These are phyloP conservation scores for Bertia moriformis DNA, from an alignment of 2,329 filamentous ascomycete genomes.

Conservation along the genomic window DNA sequence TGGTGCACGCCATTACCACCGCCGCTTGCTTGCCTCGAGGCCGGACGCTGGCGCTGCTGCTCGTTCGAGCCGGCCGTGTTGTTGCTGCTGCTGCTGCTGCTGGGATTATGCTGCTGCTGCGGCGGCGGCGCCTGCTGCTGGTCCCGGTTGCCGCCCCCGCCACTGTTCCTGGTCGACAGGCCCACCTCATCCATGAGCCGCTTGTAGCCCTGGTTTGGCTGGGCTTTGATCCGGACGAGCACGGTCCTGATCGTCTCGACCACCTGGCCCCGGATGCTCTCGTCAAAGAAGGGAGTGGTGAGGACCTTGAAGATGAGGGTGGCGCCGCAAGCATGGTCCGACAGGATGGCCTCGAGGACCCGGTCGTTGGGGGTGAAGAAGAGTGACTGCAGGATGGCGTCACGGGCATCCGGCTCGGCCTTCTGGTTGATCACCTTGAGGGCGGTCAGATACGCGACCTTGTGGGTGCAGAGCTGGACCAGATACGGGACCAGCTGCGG, in stretches of 20 bases:
- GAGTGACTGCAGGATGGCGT: constrained; percentile 74
- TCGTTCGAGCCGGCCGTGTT: constrained; percentile 7
- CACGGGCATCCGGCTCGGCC: constrained; percentile 79
- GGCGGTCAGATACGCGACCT: constrained; percentile 92
- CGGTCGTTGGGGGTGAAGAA: constrained; percentile 86
- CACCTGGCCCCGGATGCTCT: constrained; percentile 72
- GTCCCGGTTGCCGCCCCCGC: constrained; percentile 16
- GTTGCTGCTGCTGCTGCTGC: constrained; percentile 2
- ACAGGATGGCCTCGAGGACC: constrained; percentile 75
- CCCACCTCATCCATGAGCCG: constrained; percentile 97
- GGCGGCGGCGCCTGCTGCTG: constrained; percentile 13
- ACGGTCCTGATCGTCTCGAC: constrained; percentile 86
- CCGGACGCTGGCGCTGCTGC: constrained; percentile 4
- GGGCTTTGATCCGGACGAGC: constrained; percentile 76
- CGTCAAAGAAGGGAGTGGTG: constrained; percentile 93
- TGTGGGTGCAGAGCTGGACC: constrained; percentile 92
- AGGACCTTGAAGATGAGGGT: constrained; percentile 97
- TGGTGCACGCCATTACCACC: constrained; percentile 11
- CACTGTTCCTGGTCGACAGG: constrained; percentile 51
- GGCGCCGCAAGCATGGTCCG: constrained; percentile 79
- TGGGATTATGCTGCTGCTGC: constrained; percentile 25
- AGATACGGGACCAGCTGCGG: constrained; percentile 84
- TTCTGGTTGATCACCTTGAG: constrained; percentile 98
- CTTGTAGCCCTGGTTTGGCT: constrained; percentile 92
- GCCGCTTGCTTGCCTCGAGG: background rate